Base-by-base conservation (phyloP, 2,329 filamentous ascomycete genomes). In the Fusarium lyarnte region DNA sequence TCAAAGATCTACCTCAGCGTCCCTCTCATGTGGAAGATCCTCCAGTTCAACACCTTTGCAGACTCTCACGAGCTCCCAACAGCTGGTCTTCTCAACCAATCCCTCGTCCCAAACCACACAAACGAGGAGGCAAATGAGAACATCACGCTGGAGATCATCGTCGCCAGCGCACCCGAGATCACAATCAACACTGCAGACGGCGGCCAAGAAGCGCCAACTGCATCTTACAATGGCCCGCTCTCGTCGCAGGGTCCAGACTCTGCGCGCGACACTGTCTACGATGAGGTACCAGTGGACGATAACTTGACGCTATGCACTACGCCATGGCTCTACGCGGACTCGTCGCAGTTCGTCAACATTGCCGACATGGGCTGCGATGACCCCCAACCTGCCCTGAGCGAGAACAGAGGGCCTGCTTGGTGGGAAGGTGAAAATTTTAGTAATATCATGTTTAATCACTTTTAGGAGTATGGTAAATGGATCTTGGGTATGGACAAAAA, bases 1-100 rank as follows among this genome's bases (percentile, higher is more conserved):
- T 86, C 84, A 27, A 85, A 85, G 52, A 87, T 87, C 51, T 84
- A 87, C 69, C 84, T 87, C 39, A 87, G 84, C 65, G 84, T 87
- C 2, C 84, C 85, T 3, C 73, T 87, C 8, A 87, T 87, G 86
- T 87, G 86, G 86, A 84, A 86, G 41, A 84, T 87, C 14, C 75
- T 87, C 8, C 84, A 86, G 59, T 84, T 87, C 73, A 85, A 84
- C 72, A 86, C 80, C 35, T 79, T 79, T 12, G 77, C 81, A 0
- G 80, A 83, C 23, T 76, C 80, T 3, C 80, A 79, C 10, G 81
- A 82, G 17, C 76, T 78, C 3, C 78, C 83, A 2, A 77, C 77
- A 0, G 78, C 81, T 6, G 82, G 84, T 6, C 76, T 87, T 5
- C 78, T 87, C 4, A 82, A 85, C 60, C 73, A 81, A 3, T 84